Base-by-base conservation (phyloP, 345 rosid species). In the Turnera subulata region DNA sequence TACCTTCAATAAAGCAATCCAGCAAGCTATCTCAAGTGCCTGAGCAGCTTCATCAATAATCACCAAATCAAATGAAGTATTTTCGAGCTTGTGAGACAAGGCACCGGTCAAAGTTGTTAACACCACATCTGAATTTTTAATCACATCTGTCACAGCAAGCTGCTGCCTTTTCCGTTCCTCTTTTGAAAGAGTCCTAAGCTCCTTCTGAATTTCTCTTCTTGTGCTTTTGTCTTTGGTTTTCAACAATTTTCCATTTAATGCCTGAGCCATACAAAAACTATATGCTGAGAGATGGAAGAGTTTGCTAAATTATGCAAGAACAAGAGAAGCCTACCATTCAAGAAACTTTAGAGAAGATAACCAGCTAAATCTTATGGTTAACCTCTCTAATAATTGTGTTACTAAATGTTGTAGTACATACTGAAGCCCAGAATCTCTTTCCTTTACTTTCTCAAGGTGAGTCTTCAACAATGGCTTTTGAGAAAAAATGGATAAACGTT, bases 31-130 rank as follows among this genome's bases (percentile, higher is more conserved):
- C 78, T 93, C 99, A 73, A 93, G 97, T 1, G 96, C 97, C 77
- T 85, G 99, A 35, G 99, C 97, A 72, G 97, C 97, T 84, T 93
- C 99, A 66, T 93, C 99, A 8, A 89, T 93, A 40, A 93, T 84
- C 48, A 93, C 96, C 84, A 93, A 78, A 69, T 93, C 97, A 71
- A 86, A 89, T 56, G 88, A 78, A 50, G 74, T 75, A 26, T 64
- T 75, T 42, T 87, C 88, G 38, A 93, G 80, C 74, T 93, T 87
- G 53, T 58, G 79, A 66, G 99, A 60, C 54, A 72, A 57, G 45
- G 99, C 91, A 75, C 97, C 97, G 66, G 96, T 89, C 78, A 93
- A 75, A 60, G 97, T 89, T 46, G 96, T 78, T 78, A 93, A 74
- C 58, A 87, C 73, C 6, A 93, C 94, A 68, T 93, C 82, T 19